Base-by-base conservation (phyloP, 2,329 filamentous ascomycete species). In the Fusarium aywerte region DNA sequence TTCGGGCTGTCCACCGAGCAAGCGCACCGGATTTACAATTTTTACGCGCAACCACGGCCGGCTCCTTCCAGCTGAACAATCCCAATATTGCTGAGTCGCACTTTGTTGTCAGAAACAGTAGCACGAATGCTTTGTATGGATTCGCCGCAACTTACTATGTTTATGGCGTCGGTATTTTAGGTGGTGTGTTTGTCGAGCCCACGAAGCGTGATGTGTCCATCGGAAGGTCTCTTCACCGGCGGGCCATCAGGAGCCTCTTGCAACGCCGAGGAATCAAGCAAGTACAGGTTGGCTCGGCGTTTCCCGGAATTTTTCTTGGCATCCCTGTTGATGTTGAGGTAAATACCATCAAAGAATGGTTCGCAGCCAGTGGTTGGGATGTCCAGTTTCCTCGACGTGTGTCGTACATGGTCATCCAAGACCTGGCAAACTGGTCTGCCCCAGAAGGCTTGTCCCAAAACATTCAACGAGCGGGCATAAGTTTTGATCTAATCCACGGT, bases 81-180 rank as follows among this genome's bases (percentile, higher is more conserved):
- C 82, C 87, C 1, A 86, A 89, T 43, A 85, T 97, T 27, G 87
- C 92, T 56, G 93, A 97, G 77, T 83, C 89, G 1, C 94, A 98
- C 76, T 97, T 95, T 74, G 93, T 97, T 10, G 94, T 98, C 31
- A 88, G 94, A 20, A 98, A 97, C 76, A 96, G 92, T 80, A 97
- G 92, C 76, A 98, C 94, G 0, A 90, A 93, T 65, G 92, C 92
- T 1, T 80, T 98, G 1, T 97, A 97, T 74, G 94, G 94, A 3
- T 98, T 97, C 77, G 95, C 92, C 73, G 91, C 93, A 0, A 97
- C 93, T 0, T 97, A 97, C 75, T 93, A 88, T 75, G 88, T 91
- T 74, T 88, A 88, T 38, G 80, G 80, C 2, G 89, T 89, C 6
- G 93, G 92, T 16, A 90, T 93, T 18, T 88, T 98, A 49, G 93